Conservation (phyloP, 352 stramenopile genomes). For the Phytophthora podocarpi region DNA sequence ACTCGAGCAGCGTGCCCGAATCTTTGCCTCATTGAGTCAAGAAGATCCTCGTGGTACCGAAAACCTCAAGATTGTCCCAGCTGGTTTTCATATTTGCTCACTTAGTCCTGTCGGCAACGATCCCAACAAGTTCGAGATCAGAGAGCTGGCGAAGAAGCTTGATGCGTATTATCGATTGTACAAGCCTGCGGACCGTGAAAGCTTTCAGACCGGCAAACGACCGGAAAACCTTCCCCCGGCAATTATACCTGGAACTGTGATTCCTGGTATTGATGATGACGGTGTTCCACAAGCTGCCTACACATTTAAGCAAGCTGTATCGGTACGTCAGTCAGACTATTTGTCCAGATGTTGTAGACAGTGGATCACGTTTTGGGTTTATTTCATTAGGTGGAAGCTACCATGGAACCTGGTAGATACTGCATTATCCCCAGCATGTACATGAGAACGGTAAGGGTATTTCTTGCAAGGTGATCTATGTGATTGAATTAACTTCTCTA, state of each 20-base stretch:
- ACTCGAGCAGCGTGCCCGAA: constrained; percentile 58
- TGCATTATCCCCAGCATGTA: constrained; percentile 90
- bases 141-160: constrained; percentile 60
- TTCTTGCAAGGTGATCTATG: not conserved
- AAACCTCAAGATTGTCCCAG: constrained; percentile 76
- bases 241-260: constrained; percentile 79
- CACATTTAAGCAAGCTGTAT: constrained; percentile 85
- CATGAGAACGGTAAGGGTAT: constrained; percentile 68
- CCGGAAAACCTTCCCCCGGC: constrained; percentile 59
- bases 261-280: constrained; percentile 67
- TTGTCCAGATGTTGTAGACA: not conserved
- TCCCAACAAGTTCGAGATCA: constrained; percentile 58
- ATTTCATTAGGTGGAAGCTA: constrained; percentile 57
- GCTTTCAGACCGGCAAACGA: constrained; percentile 63
- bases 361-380: not conserved
- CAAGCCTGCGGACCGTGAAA: constrained; percentile 59
- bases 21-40: constrained; percentile 83
- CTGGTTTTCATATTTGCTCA: constrained; percentile 85
- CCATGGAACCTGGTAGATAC: constrained; percentile 75
- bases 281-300: constrained; percentile 76
- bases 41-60: constrained; percentile 78
- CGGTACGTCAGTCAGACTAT: constrained; percentile 43
- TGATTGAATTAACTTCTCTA: not conserved
- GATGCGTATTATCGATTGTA: constrained; percentile 79
- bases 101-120: constrained; percentile 37